phyloP scores from a whole-genome alignment of 805 yeast genomes.

The Teunomyces atbi region DNA sequence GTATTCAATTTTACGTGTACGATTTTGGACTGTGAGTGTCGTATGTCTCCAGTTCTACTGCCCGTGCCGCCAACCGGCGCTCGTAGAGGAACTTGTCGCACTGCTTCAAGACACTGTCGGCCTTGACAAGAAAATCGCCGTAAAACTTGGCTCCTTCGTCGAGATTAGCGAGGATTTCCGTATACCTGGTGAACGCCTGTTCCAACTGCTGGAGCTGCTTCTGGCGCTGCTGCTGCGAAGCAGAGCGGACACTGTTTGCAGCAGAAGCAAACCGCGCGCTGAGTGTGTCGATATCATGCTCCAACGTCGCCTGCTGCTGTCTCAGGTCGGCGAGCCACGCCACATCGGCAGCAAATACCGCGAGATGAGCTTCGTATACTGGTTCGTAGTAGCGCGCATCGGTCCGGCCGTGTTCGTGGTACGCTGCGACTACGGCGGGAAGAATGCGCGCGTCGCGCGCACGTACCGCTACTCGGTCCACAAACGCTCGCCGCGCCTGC shows the following conservation, averaged over 20 bases:
- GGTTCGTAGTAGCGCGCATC: slow-evolving; percentile 33
- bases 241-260: slow-evolving; percentile 17
- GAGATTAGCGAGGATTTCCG: slow-evolving; percentile 58
- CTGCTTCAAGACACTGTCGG: slow-evolving; percentile 43
- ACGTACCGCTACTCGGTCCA: slow-evolving; percentile 44
- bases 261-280: slow-evolving; percentile 11
- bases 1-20: no score
- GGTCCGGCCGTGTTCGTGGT: slow-evolving; percentile 25
- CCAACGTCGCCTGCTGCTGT: slow-evolving; percentile 22
- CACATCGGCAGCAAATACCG: slow-evolving; percentile 50
- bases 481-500: slow-evolving; percentile 36
- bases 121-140: slow-evolving; percentile 52
- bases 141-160: slow-evolving; percentile 73
- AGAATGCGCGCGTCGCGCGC: slow-evolving; percentile 47
- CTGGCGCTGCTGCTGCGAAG: slow-evolving; percentile 39
- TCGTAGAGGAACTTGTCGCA: slow-evolving; percentile 51
- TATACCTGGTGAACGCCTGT: slow-evolving; percentile 46
- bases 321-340: slow-evolving; percentile 41
- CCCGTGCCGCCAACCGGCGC: slow-evolving; percentile 53
- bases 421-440: slow-evolving; percentile 52
- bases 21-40: slow-evolving; percentile 7
- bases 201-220: slow-evolving; percentile 52
- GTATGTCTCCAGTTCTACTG: slow-evolving; percentile 34
- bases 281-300: slow-evolving; percentile 15
- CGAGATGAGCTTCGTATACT: slow-evolving; percentile 42